phyloP scores from a whole-genome alignment of 129 eudicot species.

The Tanacetum coccineum region DNA sequence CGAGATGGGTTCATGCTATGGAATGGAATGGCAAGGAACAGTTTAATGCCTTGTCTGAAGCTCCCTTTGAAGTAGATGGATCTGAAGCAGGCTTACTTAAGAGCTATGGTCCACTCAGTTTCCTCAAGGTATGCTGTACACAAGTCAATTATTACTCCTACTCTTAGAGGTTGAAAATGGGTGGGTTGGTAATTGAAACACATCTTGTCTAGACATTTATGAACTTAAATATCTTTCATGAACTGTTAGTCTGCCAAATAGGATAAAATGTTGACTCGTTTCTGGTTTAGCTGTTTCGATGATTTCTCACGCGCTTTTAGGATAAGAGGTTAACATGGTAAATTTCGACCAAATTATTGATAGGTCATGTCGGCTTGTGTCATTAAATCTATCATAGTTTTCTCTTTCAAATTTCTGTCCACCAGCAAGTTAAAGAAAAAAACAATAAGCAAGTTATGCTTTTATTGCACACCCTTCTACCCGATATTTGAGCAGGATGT shows the following conservation, averaged over 20 bases:
- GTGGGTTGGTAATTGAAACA: not conserved
- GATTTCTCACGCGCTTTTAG: no score
- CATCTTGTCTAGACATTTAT: not conserved
- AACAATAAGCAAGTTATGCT: no score
- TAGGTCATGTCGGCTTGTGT: no score
- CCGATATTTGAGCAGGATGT: no score
- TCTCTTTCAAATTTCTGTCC: no score
- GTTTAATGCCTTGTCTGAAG: slow-evolving; percentile 42
- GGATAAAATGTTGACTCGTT: not conserved
- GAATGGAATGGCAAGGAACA: slow-evolving; percentile 77
- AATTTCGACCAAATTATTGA: no score
- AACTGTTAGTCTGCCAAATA: not conserved
- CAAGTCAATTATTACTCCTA: not conserved
- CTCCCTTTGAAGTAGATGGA: slow-evolving; percentile 57
- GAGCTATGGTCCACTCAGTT: slow-evolving; percentile 57
- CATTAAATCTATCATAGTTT: no score
- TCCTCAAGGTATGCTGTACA: slow-evolving; percentile 47
- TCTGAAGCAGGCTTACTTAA: slow-evolving; percentile 67
- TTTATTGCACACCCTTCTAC: no score
- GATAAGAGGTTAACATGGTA: no score
- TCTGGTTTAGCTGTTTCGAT: not conserved
- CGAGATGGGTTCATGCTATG: slow-evolving; percentile 85
- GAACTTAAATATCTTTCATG: not conserved
- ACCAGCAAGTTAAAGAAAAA: no score
- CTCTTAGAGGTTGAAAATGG: not conserved